Conservation (phyloP, 805 yeast species). For the Sungouiozyma intestinalis region DNA sequence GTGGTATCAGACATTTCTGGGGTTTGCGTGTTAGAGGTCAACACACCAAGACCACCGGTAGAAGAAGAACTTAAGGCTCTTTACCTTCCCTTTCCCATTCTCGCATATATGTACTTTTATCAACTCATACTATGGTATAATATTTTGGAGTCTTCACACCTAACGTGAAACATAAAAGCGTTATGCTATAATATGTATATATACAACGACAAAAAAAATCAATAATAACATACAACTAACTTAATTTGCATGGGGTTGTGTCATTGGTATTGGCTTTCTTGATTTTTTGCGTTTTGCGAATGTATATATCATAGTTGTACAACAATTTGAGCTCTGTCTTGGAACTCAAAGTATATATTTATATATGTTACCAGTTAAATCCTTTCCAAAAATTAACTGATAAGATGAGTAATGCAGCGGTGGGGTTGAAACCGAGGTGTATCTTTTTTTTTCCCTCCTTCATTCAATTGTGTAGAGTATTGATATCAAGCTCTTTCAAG, state of each 20-base stretch:
- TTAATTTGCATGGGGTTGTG: no score
- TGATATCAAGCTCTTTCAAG: slow-evolving; percentile 14
- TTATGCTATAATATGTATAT: not conserved
- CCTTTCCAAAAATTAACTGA: no score
- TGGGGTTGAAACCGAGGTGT: no score
- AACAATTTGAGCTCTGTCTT: not conserved
- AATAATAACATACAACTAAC: no score
- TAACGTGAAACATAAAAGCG: not conserved
- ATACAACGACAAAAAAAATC: not conserved
- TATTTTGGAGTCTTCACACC: no score
- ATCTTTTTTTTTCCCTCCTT: no score
- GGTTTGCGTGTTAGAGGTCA: slow-evolving; percentile 99
- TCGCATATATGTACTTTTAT: not conserved
- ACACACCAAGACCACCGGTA: slow-evolving; percentile 99
- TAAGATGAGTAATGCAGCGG: no score
- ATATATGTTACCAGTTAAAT: no score
- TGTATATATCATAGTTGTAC: not conserved
- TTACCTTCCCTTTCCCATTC: not conserved
- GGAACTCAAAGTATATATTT: no score
- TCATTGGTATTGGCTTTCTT: no score
- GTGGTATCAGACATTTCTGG: slow-evolving; percentile 99
- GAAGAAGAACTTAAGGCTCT: slow-evolving; percentile 46
- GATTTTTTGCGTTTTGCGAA: no score
- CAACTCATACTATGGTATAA: not conserved
- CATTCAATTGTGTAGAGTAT: slow-evolving; percentile 6